Evolutionary conservation across 768 basidiomycete genomes (phyloP).

Genomic region (Leccinum ochraceum): DNA sequence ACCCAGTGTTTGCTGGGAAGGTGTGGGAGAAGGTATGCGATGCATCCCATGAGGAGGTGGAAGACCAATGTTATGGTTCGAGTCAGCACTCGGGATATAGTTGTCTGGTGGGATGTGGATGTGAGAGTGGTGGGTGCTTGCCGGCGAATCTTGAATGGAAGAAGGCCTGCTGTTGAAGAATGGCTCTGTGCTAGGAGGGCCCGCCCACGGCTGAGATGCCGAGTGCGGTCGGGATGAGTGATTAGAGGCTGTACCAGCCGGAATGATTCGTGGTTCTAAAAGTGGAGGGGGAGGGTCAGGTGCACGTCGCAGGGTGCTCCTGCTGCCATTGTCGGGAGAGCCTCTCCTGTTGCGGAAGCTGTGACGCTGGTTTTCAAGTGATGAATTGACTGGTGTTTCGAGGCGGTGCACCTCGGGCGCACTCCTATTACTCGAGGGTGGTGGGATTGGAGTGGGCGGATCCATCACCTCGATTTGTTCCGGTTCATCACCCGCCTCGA

Average conservation of each 20-base stretch:
- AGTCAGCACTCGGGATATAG: constrained; percentile 47
- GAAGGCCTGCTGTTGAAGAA: constrained; percentile 14
- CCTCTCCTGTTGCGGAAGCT: constrained; percentile 23
- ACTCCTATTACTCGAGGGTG: constrained; percentile 13
- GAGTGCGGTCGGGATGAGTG: constrained; percentile 19
- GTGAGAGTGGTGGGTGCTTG: constrained; percentile 14
- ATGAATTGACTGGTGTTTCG: constrained; percentile 16
- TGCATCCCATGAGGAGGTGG: constrained; percentile 54
- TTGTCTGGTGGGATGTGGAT: constrained; percentile 46
- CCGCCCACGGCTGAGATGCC: constrained; percentile 20
- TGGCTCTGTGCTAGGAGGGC: constrained; percentile 9
- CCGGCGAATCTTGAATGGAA: constrained; percentile 24
- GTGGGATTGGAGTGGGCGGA: constrained; percentile 16
- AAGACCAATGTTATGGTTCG: constrained; percentile 42
- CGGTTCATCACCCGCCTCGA: constrained; percentile 25
- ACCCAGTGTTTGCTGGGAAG: constrained; percentile 26
- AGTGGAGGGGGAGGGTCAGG: constrained; percentile 11
- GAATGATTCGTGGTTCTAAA: constrained; percentile 19
- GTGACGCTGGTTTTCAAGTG: constrained; percentile 20
- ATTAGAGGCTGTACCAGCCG: constrained; percentile 14
- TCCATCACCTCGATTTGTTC: constrained; percentile 25
- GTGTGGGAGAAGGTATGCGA: constrained; percentile 31
- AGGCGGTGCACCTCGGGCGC: constrained; percentile 32
- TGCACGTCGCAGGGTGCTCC: constrained; percentile 15
- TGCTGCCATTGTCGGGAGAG: constrained; percentile 14